phyloP scores from a whole-genome alignment of 2,329 filamentous ascomycete species.

The Arthrobotrys musiformis region DNA sequence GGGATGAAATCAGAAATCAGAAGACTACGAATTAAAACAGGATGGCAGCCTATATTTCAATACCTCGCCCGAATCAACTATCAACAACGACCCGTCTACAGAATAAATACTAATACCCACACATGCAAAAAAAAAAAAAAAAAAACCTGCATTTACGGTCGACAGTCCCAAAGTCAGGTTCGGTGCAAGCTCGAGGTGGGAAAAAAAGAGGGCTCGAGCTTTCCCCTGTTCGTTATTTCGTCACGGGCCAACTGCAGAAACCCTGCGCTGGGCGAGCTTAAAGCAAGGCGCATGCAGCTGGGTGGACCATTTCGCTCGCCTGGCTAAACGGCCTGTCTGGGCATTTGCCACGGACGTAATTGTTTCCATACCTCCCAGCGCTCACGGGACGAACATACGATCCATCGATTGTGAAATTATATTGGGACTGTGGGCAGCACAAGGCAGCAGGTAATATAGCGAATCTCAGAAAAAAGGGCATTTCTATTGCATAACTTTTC shows the following conservation, averaged over 20 bases:
- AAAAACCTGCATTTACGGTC: too few species aligned
- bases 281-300: not conserved
- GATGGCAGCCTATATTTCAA: too few species aligned
- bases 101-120: too few species aligned
- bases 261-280: not conserved
- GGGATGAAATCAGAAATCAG: too few species aligned
- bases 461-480: too few species aligned
- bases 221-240: constrained; percentile 48
- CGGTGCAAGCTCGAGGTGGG: too few species aligned
- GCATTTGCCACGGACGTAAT: constrained; percentile 14
- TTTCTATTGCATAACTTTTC: constrained; percentile 21
- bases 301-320: constrained; percentile 27
- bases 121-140: too few species aligned
- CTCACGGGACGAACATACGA: constrained; percentile 1
- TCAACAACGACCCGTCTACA: too few species aligned
- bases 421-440: too few species aligned
- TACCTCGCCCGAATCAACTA: too few species aligned
- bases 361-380: too few species aligned
- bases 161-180: not conserved
- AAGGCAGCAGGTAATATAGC: not conserved
- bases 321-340: constrained; percentile 37
- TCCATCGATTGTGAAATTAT: not conserved
- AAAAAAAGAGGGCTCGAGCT: not conserved
- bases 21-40: too few species aligned
- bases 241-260: constrained; percentile 6